Conservation (phyloP, 1,284 basidiomycete genomes). For the Pascua guehoae region DNA sequence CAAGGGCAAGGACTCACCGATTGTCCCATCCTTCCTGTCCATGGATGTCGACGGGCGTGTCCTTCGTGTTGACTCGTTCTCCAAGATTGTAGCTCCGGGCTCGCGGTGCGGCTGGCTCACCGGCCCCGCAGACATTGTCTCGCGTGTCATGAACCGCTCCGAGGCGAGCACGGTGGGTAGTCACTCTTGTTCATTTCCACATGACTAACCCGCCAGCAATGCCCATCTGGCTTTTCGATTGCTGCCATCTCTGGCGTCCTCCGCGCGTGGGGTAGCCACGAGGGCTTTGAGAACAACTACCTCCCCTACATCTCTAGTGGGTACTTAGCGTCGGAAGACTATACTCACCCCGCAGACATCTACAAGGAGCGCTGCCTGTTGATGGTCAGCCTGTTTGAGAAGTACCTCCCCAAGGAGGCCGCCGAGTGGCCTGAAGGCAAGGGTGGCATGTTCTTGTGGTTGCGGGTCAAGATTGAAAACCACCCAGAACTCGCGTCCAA, state of each 20-base stretch:
- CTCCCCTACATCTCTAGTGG: constrained; percentile 34
- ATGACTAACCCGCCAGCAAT: constrained; percentile 19
- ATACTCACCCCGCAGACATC: constrained; percentile 8
- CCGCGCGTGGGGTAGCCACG: constrained; percentile 38
- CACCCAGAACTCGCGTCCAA: constrained; percentile 24
- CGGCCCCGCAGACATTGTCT: constrained; percentile 30
- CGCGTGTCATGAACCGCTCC: constrained; percentile 32
- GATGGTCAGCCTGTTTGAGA: constrained; percentile 29
- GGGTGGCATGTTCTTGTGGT: constrained; percentile 45
- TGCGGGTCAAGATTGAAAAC: constrained; percentile 32
- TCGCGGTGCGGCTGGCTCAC: constrained; percentile 71
- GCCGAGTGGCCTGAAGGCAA: constrained; percentile 24
- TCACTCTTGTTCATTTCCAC: too few species aligned
- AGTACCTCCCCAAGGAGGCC: constrained; percentile 25
- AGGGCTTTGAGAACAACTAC: constrained; percentile 39
- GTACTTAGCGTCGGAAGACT: not conserved
- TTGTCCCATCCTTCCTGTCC: constrained; percentile 27
- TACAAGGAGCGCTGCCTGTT: constrained; percentile 30
- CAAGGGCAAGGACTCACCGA: constrained; percentile 47
- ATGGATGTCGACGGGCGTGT: constrained; percentile 75
- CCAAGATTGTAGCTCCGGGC: constrained; percentile 75
- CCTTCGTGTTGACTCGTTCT: constrained; percentile 72
- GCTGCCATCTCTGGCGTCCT: constrained; percentile 35
- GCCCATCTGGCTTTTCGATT: constrained; percentile 38
- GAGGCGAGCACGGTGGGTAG: constrained; percentile 34